Evolutionary conservation across 2,329 filamentous ascomycete genomes (phyloP).

Genomic region (Tolypocladium tropicale): DNA sequence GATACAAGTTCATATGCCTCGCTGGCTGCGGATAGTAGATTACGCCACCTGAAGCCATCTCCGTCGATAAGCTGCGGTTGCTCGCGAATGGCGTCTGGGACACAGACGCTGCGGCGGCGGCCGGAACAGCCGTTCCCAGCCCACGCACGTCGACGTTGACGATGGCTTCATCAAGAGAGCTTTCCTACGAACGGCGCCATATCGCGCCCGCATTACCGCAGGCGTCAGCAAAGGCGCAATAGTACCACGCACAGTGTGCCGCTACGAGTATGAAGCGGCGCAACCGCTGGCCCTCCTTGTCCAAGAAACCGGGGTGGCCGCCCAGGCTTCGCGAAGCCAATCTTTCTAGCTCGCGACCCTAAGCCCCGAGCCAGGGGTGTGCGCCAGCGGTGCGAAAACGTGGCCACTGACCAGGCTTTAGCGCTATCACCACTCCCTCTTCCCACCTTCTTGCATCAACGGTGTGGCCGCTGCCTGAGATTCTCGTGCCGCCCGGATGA

Average conservation of each 20-base stretch:
- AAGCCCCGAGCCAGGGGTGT: background rate
- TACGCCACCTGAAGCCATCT: no score
- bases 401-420: background rate
- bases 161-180: background rate
- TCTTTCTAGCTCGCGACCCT: background rate
- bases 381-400: background rate
- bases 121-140: background rate
- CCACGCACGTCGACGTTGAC: background rate
- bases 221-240: background rate
- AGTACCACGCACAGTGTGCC: background rate
- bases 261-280: background rate
- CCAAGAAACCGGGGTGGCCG: background rate
- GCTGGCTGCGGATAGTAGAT: background rate
- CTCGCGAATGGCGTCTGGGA: background rate
- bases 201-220: background rate
- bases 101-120: background rate
- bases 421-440: slow-evolving; percentile 1
- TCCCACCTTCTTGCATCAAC: background rate
- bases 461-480: background rate
- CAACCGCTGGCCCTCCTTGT: background rate
- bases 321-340: background rate
- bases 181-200: background rate
- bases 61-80: background rate
- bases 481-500: background rate
- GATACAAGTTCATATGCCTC: no score